Base-by-base conservation (phyloP, 805 yeast species). In the Hanseniaspora mollemarum region DNA sequence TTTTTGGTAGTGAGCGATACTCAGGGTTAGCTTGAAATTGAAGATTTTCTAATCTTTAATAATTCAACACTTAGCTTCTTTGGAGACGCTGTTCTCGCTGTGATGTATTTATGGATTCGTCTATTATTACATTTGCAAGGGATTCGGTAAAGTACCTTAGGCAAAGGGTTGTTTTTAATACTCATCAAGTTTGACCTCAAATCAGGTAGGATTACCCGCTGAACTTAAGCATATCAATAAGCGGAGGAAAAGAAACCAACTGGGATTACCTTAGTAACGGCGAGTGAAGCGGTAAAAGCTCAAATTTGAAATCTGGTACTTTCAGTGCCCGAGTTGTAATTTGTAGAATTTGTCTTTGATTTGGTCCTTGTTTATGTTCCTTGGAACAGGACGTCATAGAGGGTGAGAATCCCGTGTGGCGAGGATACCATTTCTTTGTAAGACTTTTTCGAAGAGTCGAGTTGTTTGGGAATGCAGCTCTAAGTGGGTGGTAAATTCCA, bases 181-280 rank as follows among this genome's bases (percentile, higher is more conserved):
- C 52, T 55, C 59, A 52, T 48, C 54, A 57, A 60, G 62, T 61
- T 66, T 63, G 67, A 65, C 69, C 68, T 65, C 70, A 64, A 59
- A 60, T 64, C 67, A 61, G 61, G 62, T 57, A 60, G 64, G 67
- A 63, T 49, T 65, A 66, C 70, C 68, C 70, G 68, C 70, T 66
- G 70, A 67, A 66, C 69, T 66, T 67, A 67, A 66, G 70, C 70
- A 67, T 62, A 65, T 66, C 70, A 67, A 66, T 65, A 66, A 67
- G 70, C 70, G 70, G 69, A 65, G 70, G 70, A 67, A 66, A 67
- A 67, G 71, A 67, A 67, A 66, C 70, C 68, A 66, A 67, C 69
- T 61, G 69, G 70, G 69, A 65, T 67, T 67, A 67, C 70, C 69
- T 61, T 59, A 66, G 69, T 66, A 65, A 64, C 70, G 69, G 70